Evolutionary conservation across 1,139 yeast genomes (phyloP), one percentile per base, ranked within the genome.

Genomic region (Maudiozyma humilis): DNA sequence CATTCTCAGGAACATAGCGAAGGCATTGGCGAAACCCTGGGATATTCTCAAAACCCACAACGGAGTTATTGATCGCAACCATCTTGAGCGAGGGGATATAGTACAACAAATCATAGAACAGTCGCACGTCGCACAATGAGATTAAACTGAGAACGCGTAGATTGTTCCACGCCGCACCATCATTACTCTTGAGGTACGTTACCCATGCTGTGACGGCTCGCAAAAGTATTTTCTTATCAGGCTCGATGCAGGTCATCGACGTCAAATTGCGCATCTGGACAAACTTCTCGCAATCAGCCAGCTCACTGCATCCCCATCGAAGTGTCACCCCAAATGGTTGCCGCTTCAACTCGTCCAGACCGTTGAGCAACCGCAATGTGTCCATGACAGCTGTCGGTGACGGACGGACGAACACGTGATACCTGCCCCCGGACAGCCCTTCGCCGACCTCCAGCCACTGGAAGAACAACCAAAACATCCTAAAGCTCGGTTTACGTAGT

Each of bases 91-190:
- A 43, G 2, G 51, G 51, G 6, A 50, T 19, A 12, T 43, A 14
- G 1, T 14, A 14, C 31, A 47, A 38, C 2, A 44, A 13, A 3
- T 52, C 48, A 38, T 42, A 46, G 32, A 51, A 34, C 13, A 49
- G 10, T 36, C 42, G 46, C 3, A 47, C 46, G 32, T 36, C 47
- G 13, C 31, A 38, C 14, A 51, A 38, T 23, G 45, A 44, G 2
- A 49, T 46, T 17, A 52, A 3, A 13, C 38, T 36, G 10, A 52
- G 25, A n/a, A 25, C 36, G 12, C 14, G 20, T 12, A 50, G 30
- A 8, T 33, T 18, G 19, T 25, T 18, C 56, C 56, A 52, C n/a
- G 38, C 38, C 6, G n/a, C n/a, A n/a, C 37, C 37, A 3, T 27
- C 3, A 23, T 43, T 38, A 13, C 36, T 35, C 19, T 23, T 29